Conservation (phyloP, 2,329 filamentous ascomycete species). For the Ciborinia camelliae region DNA sequence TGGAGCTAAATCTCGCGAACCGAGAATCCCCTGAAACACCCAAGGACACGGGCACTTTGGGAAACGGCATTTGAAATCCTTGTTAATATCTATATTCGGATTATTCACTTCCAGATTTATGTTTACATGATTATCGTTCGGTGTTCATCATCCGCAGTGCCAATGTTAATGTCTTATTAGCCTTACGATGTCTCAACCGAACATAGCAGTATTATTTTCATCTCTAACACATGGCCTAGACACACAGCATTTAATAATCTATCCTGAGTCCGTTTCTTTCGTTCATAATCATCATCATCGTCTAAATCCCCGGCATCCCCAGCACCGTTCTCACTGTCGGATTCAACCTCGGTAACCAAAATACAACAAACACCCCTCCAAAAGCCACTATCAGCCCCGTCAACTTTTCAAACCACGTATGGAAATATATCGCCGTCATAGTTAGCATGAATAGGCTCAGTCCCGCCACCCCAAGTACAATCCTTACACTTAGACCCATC, state of each 20-base stretch:
- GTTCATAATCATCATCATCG: neutral
- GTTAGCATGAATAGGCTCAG: conserved; percentile 93
- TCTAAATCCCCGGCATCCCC: conserved; percentile 42
- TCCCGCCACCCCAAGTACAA: conserved; percentile 60
- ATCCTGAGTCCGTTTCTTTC: neutral
- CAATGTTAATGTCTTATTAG: neutral
- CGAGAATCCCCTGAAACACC: conserved; percentile 10
- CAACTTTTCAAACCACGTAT: conserved; percentile 94
- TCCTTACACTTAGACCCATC: conserved; percentile 50
- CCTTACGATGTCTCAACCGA: neutral
- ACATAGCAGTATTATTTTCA: neutral
- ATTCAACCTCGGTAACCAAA: conserved; percentile 47
- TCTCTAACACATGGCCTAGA: neutral
- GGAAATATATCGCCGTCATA: conserved; percentile 98
- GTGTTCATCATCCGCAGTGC: neutral
- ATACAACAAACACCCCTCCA: conserved; percentile 47
- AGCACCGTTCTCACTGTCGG: conserved; percentile 45
- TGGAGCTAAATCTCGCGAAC: neutral
- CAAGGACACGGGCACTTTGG: neutral
- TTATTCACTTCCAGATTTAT: neutral
- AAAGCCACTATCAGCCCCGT: conserved; percentile 49
- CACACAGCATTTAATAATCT: neutral
- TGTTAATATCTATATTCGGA: neutral
- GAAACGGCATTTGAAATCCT: neutral
- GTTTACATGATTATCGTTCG: neutral